Evolutionary conservation across 257 asterid genomes (phyloP), one percentile per base, ranked within the genome.

Genomic region (Perilla frutescens): DNA sequence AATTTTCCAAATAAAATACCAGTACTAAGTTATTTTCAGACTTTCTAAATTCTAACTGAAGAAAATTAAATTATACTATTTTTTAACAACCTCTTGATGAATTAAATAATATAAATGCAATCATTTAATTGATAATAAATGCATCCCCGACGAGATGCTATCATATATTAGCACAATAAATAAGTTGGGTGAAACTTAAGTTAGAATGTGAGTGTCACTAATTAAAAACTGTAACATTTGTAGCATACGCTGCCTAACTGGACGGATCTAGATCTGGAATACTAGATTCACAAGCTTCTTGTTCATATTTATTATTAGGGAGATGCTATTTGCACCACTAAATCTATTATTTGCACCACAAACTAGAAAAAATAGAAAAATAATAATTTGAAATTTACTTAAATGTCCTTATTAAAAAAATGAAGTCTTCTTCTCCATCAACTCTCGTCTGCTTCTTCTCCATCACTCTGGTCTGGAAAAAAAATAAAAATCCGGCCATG

Each of bases 231-330:
- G 14, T 44, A 12, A 43, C 11, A 6, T 43, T 44, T 44, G 20
- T 65, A 43, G 71, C 71, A 48, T 66, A 48, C 32, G 47, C 45
- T 49, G 71, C 60, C 48, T 8, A 48, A 48, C 71, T 65, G 57
- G 43, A 45, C 2, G 43, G 45, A 65, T 31, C 71, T 45, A 65
- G 71, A 65, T 65, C 71, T 47, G n/a, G 11, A 47, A 13, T 48
- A 3, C 8, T 14, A 40, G 4, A 40, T 10, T 20, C 4, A 9
- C 3, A 14, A 20, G 34, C 1, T 62, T 40, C 36, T 15, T 41
- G 3, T 3, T 41, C 10, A 60, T 7, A n/a, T 6, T 43, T 34
- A 34, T n/a, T n/a, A n/a, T n/a, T n/a, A n/a, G n/a, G n/a, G n/a
- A n/a, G n/a, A n/a, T n/a, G n/a, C n/a, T n/a, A n/a, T n/a, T n/a